phyloP scores from a whole-genome alignment of 176 grass and related monocot species.

The Phoenix dactylifera region DNA sequence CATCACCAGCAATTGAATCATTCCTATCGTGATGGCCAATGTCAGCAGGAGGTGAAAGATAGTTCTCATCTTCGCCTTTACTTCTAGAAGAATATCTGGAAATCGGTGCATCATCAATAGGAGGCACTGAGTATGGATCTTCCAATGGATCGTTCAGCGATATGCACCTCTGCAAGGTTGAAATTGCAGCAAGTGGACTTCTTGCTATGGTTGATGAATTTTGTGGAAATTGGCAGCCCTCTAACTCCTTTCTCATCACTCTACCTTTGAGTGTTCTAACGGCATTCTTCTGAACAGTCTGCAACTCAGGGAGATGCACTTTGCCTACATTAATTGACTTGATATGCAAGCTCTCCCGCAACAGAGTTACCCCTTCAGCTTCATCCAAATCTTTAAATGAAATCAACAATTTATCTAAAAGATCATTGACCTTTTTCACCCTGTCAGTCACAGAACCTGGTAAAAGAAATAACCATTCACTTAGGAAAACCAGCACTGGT shows the following conservation, averaged over 20 bases:
- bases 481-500: constrained; percentile 18
- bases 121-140: constrained; percentile 16
- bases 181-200: constrained; percentile 23
- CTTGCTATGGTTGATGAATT: constrained; percentile 12
- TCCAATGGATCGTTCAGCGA: constrained; percentile 17
- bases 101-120: constrained; percentile 22
- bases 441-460: constrained; percentile 26
- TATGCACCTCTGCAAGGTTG: constrained; percentile 23
- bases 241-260: background rate
- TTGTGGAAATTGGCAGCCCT: constrained; percentile 14
- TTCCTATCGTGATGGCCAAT: constrained; percentile 4
- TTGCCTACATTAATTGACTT: constrained; percentile 25
- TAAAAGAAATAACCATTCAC: constrained; percentile 2
- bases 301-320: constrained; percentile 22
- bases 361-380: constrained; percentile 29
- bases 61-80: background rate
- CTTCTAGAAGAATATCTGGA: constrained; percentile 15
- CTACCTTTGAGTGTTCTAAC: constrained; percentile 3
- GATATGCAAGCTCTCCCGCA: constrained; percentile 35
- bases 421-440: constrained; percentile 4
- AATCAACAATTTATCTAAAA: constrained; percentile 26
- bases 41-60: background rate
- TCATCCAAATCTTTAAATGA: constrained; percentile 32
- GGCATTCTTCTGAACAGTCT: constrained; percentile 3
- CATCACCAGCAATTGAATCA: constrained; percentile 10